A percentile compares a stretch with the other conserved stretches of the same genome.
These are phyloP conservation scores for Vigna radiata DNA, from an alignment of 306 rosid species.

Conservation along the genomic window DNA sequence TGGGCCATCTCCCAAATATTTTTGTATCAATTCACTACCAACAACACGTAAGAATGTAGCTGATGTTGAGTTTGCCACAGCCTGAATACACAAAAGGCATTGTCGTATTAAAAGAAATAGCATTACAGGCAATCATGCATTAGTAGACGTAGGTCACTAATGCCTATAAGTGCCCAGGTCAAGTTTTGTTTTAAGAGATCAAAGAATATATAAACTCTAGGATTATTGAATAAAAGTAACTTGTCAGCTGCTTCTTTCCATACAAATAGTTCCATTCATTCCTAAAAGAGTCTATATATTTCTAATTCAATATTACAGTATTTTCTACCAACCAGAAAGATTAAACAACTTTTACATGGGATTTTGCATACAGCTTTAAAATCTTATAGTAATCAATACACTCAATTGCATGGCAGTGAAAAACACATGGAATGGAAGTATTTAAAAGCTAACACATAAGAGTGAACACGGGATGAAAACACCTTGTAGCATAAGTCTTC, in stretches of 20 bases:
- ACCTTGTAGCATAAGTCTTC: not conserved
- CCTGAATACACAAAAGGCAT: conserved; percentile 59
- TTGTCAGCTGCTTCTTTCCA: not conserved
- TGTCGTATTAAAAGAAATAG: conserved; percentile 28
- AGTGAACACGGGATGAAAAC: not conserved
- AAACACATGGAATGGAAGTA: not conserved
- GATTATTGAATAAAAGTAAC: not conserved
- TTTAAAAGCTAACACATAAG: not conserved
- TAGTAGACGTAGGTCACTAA: not conserved
- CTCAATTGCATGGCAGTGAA: not conserved
- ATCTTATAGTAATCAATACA: not conserved
- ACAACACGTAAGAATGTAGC: conserved; percentile 99
- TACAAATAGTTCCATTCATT: not conserved
- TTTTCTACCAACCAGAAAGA: not conserved
- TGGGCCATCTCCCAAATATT: conserved; percentile 98
- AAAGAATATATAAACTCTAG: not conserved
- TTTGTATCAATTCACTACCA: conserved; percentile 98
- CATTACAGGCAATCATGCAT: conserved; percentile 13
- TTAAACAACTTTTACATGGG: not conserved
- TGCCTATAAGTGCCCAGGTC: not conserved
- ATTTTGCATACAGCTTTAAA: not conserved
- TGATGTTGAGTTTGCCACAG: conserved; percentile 98
- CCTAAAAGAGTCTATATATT: not conserved
- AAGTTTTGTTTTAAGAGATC: not conserved
- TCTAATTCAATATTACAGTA: not conserved